Conservation (phyloP, 495 filamentous ascomycete species). For the Neurospora sp. region DNA sequence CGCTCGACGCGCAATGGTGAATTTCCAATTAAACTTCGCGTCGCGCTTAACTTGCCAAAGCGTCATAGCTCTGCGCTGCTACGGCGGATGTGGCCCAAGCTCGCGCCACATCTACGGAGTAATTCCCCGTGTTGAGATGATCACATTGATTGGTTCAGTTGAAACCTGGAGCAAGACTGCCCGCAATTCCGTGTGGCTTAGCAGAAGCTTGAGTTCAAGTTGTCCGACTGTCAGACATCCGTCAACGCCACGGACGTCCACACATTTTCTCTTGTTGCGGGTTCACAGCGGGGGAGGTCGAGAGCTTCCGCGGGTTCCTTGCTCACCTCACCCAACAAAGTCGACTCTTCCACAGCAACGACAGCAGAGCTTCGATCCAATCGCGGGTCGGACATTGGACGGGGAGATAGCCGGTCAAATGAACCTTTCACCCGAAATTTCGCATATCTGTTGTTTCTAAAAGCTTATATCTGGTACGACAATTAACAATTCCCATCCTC, state of each 20-base stretch:
- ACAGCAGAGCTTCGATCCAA: not conserved
- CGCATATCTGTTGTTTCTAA: not conserved
- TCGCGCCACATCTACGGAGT: not conserved
- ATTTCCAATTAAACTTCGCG: not conserved
- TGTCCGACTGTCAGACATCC: too few species aligned
- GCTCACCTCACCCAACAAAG: not conserved
- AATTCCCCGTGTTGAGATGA: not conserved
- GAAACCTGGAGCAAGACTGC: not conserved
- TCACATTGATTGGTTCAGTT: not conserved
- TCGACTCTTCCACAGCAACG: not conserved
- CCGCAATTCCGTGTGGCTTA: not conserved
- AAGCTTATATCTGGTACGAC: not conserved
- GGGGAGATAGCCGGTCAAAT: not conserved
- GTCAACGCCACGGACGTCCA: too few species aligned
- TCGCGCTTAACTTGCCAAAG: slow-evolving; percentile 6
- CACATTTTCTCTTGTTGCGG: not conserved
- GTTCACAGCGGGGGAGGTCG: not conserved
- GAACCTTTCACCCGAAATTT: not conserved
- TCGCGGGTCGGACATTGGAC: not conserved
- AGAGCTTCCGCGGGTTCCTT: not conserved
- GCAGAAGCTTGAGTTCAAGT: not conserved
- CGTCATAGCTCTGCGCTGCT: not conserved
- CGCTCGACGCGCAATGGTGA: not conserved
- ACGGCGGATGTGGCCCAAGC: not conserved
- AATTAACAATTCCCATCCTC: not conserved